These are phyloP conservation scores for Fusarium mexicanum DNA, from an alignment of 2,329 filamentous ascomycete species.

Conservation along the genomic window DNA sequence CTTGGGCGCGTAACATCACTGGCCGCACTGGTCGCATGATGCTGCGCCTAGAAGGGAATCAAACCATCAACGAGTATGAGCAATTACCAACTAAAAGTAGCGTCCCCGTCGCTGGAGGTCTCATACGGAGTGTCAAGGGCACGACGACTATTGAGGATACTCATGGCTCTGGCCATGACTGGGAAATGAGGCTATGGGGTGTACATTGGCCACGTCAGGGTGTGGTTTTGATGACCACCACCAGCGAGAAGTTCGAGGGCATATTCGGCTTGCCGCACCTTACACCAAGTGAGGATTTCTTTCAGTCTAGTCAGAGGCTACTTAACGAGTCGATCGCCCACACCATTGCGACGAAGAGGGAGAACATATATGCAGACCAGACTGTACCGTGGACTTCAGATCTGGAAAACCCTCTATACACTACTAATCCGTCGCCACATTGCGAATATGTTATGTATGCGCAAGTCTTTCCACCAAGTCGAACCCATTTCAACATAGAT, in stretches of 20 bases:
- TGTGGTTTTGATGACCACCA: conserved; percentile 82
- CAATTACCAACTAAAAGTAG: conserved; percentile 48
- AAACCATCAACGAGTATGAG: conserved; percentile 57
- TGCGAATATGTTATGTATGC: conserved; percentile 92
- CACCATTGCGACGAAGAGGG: conserved; percentile 72
- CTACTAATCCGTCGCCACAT: conserved; percentile 70
- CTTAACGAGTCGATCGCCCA: conserved; percentile 78
- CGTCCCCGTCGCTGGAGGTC: conserved; percentile 56
- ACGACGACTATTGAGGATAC: conserved; percentile 77
- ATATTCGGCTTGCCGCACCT: conserved; percentile 91
- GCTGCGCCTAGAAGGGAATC: conserved; percentile 70
- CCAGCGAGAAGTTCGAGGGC: conserved; percentile 93
- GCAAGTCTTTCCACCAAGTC: conserved; percentile 72
- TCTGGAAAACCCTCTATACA: conserved; percentile 68
- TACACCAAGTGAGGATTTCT: conserved; percentile 66
- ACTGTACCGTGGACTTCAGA: conserved; percentile 82
- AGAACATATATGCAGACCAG: conserved; percentile 62
- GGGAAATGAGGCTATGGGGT: conserved; percentile 83
- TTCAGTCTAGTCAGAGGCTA: conserved; percentile 67
- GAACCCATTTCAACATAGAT: conserved; percentile 47
- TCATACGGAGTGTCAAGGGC: conserved; percentile 74
- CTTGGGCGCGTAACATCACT: conserved; percentile 85
- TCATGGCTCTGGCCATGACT: conserved; percentile 73
- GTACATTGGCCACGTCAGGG: conserved; percentile 88
- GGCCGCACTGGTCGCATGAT: conserved; percentile 75